Evolutionary conservation across 441 rosid species (phyloP).

Genomic region (Kokia cookei): DNA sequence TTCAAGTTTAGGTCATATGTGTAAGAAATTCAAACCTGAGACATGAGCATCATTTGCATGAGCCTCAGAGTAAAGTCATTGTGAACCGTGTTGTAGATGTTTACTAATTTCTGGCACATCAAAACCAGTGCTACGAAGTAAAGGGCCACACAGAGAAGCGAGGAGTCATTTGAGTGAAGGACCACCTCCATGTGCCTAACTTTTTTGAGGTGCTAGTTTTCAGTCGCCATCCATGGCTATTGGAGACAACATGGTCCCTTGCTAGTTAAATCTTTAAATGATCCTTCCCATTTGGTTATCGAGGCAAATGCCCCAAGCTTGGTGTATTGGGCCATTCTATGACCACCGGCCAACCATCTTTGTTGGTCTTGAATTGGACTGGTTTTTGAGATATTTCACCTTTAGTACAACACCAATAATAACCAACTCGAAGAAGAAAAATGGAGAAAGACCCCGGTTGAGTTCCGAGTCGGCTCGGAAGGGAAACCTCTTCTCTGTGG

Average conservation of each 20-base stretch:
- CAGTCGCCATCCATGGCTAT: constrained; percentile 11
- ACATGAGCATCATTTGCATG: neutral
- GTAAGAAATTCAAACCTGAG: neutral
- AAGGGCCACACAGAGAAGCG: constrained; percentile 1
- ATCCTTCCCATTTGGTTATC: constrained; percentile 10
- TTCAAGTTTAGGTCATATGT: neutral
- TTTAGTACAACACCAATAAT: neutral
- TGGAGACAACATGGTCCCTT: constrained; percentile 1
- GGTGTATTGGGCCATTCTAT: neutral
- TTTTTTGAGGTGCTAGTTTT: neutral
- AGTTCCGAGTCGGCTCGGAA: neutral
- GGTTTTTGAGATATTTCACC: neutral
- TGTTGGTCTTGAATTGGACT: neutral
- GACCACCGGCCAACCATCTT: neutral
- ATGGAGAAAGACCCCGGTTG: neutral
- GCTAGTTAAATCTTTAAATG: neutral
- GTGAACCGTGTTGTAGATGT: neutral
- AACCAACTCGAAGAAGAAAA: neutral
- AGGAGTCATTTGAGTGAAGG: constrained; percentile 12
- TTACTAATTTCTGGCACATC: neutral
- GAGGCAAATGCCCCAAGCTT: neutral
- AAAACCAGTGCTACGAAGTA: constrained; percentile 6
- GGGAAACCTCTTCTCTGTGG: neutral
- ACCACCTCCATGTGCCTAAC: constrained; percentile 26
- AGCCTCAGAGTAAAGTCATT: neutral